Percentiles rank a stretch among this genome's conserved stretches.
These are phyloP conservation scores for Castanea crenata DNA, from an alignment of 306 rosid genomes.

Conservation along the genomic window DNA sequence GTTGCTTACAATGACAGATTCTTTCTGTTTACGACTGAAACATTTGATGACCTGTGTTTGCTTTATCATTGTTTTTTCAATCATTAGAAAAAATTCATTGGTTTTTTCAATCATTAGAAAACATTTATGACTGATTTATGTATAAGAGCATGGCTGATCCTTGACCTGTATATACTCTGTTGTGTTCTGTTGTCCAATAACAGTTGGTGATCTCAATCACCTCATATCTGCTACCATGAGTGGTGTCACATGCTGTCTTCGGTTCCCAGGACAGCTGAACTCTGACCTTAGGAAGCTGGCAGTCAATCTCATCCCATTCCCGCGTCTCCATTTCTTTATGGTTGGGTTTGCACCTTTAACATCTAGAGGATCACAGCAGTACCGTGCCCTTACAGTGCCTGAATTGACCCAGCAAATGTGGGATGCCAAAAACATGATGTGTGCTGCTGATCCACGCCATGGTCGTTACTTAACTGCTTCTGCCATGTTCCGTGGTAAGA, in stretches of 20 bases:
- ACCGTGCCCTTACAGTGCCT: conserved; percentile 43
- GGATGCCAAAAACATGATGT: conserved; percentile 66
- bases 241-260: conserved; percentile 53
- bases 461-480: conserved; percentile 56
- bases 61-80: neutral
- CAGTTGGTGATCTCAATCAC: conserved; percentile 55
- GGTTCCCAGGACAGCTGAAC: conserved; percentile 57
- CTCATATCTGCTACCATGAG: conserved; percentile 56
- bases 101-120: neutral
- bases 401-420: conserved; percentile 60
- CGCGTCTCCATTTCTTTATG: conserved; percentile 53
- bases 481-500: conserved; percentile 56
- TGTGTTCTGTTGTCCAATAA: neutral
- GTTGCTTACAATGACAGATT: neutral
- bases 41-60: neutral
- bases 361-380: conserved; percentile 56
- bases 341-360: conserved; percentile 61
- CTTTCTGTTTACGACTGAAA: neutral
- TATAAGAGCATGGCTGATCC: neutral
- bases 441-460: conserved; percentile 59
- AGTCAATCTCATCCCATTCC: conserved; percentile 53
- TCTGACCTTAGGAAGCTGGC: conserved; percentile 61
- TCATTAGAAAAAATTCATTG: neutral
- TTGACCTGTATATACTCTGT: neutral
- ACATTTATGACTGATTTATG: neutral